Base-by-base conservation (phyloP, 768 basidiomycete genomes). In the Amyloporia xantha region DNA sequence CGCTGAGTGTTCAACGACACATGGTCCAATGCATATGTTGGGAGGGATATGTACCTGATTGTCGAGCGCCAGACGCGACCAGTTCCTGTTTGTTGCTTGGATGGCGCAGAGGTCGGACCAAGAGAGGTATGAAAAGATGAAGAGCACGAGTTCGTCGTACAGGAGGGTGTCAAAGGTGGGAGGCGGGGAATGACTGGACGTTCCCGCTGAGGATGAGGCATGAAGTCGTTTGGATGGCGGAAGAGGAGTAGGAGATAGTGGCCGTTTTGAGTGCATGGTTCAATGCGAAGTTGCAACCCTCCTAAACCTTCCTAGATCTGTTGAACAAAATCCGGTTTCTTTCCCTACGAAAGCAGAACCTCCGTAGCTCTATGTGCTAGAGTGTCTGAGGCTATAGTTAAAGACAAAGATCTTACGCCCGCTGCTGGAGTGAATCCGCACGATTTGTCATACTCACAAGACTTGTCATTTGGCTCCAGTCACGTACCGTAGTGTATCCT, bases 131-230 rank as follows among this genome's bases (percentile, higher is more conserved):
- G 86, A 81, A 70, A 91, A 86, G 47, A 90, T 80, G 58, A 72
- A 75, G 19, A 90, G 69, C 40, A 88, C 69, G 40, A 91, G 76
- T 66, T 91, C 87, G 57, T 91, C 88, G 60, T 79, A 90, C 37
- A 90, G 66, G 3, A 75, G 68, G 48, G 65, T 70, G 52, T 82
- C 76, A 57, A 86, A 79, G 13, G 69, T 38, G 23, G 52, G 41
- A 4, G 47, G 56, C 24, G 52, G 47, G 50, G 2, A 48, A 49
- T 23, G 53, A 54, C 46, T 41, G 15, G 28, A 47, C 37, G 40
- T 40, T 54, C 38, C 49, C 40, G 9, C 2, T 3, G 38, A 20
- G 9, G 47, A 24, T 20, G 33, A 10, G 15, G 54, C 62, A 54
- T 77, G 79, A 10, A 71, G 55, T 21, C 83, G 80, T 64, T 86